Percentiles rank a stretch among this genome's conserved stretches.
Evolutionary conservation across 345 rosid species (phyloP).

Genomic region (Brassica rapa): DNA sequence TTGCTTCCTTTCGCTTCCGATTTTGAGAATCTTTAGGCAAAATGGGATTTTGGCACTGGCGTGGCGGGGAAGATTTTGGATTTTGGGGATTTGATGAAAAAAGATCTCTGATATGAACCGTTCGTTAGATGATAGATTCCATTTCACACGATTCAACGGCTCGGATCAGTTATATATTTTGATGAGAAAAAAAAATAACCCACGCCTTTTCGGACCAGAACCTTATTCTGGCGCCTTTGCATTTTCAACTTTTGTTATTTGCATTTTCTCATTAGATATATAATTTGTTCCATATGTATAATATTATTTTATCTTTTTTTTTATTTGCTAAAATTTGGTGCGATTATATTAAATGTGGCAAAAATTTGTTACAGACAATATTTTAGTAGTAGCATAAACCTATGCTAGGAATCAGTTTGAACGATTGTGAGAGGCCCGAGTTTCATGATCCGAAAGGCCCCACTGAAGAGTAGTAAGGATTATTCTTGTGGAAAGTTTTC

Average conservation of each 20-base stretch:
- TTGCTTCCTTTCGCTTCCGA: not conserved
- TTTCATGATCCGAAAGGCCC: too few species aligned
- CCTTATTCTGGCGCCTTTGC: slow-evolving; percentile 93
- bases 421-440: too few species aligned
- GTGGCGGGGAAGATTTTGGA: not conserved
- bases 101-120: not conserved
- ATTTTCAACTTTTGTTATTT: slow-evolving; percentile 35
- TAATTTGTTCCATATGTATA: too few species aligned
- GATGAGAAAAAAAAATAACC: slow-evolving; percentile 26
- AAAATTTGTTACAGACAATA: too few species aligned
- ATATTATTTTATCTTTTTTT: too few species aligned
- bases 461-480: too few species aligned
- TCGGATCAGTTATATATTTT: not conserved
- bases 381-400: too few species aligned
- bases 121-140: not conserved
- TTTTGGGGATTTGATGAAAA: not conserved
- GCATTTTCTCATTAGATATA: not conserved
- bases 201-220: slow-evolving; percentile 99
- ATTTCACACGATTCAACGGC: not conserved
- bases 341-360: too few species aligned
- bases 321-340: too few species aligned
- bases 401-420: too few species aligned
- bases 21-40: not conserved
- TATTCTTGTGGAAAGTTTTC: too few species aligned
- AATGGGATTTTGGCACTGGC: not conserved